phyloP scores from a whole-genome alignment of 2,329 filamentous ascomycete species.

The Curvularia hawaiiensis region DNA sequence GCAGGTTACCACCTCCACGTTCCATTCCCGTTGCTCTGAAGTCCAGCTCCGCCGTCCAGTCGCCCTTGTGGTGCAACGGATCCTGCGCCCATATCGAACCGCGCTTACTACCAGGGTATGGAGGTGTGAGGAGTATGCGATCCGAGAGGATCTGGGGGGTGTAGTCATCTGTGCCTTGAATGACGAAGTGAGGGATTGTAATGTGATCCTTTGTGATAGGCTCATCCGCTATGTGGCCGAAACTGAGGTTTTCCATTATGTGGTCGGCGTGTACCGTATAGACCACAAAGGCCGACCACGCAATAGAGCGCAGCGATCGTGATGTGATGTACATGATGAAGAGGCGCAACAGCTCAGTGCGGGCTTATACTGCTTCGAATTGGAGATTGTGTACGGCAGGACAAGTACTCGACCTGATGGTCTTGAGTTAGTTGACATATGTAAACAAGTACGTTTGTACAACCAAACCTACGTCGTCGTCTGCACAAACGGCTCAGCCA shows the following conservation, averaged over 20 bases:
- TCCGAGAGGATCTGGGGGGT: slow-evolving; percentile 74
- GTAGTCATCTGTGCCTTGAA: slow-evolving; percentile 59
- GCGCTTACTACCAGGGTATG: slow-evolving; percentile 82
- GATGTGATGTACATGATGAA: slow-evolving; percentile 41
- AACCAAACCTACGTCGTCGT: slow-evolving; percentile 20
- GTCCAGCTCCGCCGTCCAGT: slow-evolving; percentile 83
- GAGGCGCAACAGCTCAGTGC: slow-evolving; percentile 16
- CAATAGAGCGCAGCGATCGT: slow-evolving; percentile 49
- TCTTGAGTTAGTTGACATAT: neutral
- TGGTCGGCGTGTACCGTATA: slow-evolving; percentile 65
- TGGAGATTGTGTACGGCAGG: neutral
- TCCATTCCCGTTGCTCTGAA: slow-evolving; percentile 89
- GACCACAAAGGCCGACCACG: slow-evolving; percentile 52
- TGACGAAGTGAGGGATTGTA: slow-evolving; percentile 61
- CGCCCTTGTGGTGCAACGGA: slow-evolving; percentile 61
- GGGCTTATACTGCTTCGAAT: neutral
- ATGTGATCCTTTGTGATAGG: slow-evolving; percentile 69
- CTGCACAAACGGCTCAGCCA: slow-evolving; percentile 23
- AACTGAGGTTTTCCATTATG: slow-evolving; percentile 75
- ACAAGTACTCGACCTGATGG: neutral
- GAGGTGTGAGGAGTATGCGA: slow-evolving; percentile 88
- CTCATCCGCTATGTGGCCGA: slow-evolving; percentile 67
- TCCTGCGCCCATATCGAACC: slow-evolving; percentile 81
- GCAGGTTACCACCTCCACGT: slow-evolving; percentile 83
- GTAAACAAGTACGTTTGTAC: neutral